A percentile compares a stretch with the other conserved stretches of the same genome.
Evolutionary conservation across 176 grass and related monocot genomes (phyloP).

Genomic region (Avena insularis): DNA sequence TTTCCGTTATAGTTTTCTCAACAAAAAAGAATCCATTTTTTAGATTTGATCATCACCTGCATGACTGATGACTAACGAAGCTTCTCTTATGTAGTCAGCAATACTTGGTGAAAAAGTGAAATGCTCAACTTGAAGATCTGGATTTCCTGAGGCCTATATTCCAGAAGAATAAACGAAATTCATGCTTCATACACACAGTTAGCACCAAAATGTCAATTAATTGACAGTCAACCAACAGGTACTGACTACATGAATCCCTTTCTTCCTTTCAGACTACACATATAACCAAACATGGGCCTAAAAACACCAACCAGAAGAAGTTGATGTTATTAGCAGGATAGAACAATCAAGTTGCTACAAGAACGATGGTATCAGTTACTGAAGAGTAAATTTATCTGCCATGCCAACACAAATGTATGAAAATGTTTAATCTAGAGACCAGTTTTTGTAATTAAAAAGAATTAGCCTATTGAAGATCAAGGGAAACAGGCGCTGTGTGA

Average conservation of each 20-base stretch:
- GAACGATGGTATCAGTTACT: background rate
- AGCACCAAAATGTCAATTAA: background rate
- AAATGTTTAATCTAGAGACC: background rate
- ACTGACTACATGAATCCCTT: background rate
- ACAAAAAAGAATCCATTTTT: background rate
- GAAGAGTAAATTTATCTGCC: background rate
- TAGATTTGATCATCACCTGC: constrained; percentile 55
- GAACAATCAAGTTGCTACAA: background rate
- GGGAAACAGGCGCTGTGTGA: background rate
- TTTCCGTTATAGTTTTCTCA: background rate
- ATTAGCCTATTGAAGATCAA: background rate
- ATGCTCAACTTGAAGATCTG: constrained; percentile 65
- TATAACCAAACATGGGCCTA: background rate
- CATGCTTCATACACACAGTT: constrained; percentile 18
- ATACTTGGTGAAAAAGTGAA: constrained; percentile 90
- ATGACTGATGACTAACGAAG: constrained; percentile 89
- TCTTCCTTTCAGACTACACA: background rate
- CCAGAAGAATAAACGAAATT: constrained; percentile 9
- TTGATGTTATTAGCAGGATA: background rate
- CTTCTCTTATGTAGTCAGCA: constrained; percentile 66
- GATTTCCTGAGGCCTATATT: constrained; percentile 61
- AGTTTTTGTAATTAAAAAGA: background rate
- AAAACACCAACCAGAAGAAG: background rate
- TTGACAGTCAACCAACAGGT: background rate
- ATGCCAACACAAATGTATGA: constrained; percentile 8